Conservation (phyloP, 2,329 filamentous ascomycete genomes). For the Epichloe uncinata region DNA sequence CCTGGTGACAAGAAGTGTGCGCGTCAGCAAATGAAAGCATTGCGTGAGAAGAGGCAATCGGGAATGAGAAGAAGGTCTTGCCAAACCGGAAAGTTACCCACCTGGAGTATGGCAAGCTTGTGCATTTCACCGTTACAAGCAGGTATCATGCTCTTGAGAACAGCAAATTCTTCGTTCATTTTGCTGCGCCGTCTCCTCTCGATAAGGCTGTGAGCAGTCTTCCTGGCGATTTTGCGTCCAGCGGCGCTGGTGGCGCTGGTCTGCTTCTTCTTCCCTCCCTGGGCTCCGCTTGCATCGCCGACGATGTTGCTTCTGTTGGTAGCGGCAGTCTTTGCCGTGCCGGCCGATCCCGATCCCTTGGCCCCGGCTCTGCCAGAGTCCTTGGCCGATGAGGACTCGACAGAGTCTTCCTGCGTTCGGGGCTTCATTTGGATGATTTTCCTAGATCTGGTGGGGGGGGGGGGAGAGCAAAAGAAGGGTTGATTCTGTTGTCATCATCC, state of each 20-base stretch:
- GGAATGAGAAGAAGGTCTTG: neutral
- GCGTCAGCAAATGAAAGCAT: neutral
- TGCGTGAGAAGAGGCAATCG: neutral
- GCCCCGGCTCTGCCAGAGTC: slow-evolving; percentile 11
- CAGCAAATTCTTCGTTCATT: slow-evolving; percentile 97
- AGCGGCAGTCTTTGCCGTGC: slow-evolving; percentile 10
- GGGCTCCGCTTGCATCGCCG: slow-evolving; percentile 7
- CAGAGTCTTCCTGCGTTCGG: slow-evolving; percentile 26
- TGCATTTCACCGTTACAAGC: slow-evolving; percentile 97
- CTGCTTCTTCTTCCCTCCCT: slow-evolving; percentile 59
- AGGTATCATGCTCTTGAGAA: slow-evolving; percentile 89
- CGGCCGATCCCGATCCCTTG: slow-evolving; percentile 11
- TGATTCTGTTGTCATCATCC: slow-evolving; percentile 34
- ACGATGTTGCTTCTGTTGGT: slow-evolving; percentile 4
- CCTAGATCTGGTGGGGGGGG: slow-evolving; percentile 84
- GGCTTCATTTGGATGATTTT: slow-evolving; percentile 99
- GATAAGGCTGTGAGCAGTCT: slow-evolving; percentile 92
- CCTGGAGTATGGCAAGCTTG: slow-evolving; percentile 89
- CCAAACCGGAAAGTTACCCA: slow-evolving; percentile 25
- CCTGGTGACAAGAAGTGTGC: slow-evolving; percentile 34
- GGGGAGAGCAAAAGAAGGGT: slow-evolving; percentile 59
- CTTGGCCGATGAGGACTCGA: slow-evolving; percentile 13
- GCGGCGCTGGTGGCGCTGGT: slow-evolving; percentile 65
- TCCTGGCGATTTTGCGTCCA: slow-evolving; percentile 86
- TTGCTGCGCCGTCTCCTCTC: slow-evolving; percentile 82